Percentiles rank a stretch among this genome's conserved stretches.
phyloP scores from a whole-genome alignment of 2,329 filamentous ascomycete genomes.

The Diplodia seriata region DNA sequence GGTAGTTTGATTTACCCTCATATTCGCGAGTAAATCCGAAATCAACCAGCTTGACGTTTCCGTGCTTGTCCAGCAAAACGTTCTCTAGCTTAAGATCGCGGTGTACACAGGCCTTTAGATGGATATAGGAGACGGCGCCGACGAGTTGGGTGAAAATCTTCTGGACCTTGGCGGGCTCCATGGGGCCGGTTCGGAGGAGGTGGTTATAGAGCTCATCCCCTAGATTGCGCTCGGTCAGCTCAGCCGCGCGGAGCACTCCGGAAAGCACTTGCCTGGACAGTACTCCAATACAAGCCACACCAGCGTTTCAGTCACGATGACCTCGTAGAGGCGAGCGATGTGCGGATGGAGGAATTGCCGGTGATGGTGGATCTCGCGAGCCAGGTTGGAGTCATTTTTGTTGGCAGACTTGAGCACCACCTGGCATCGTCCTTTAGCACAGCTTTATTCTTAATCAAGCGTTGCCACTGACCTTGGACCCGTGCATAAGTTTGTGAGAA shows the following conservation, averaged over 20 bases:
- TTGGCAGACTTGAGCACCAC: slow-evolving; percentile 98
- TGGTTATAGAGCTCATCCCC: slow-evolving; percentile 98
- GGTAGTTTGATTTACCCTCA: slow-evolving; percentile 89
- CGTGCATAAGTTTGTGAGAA: slow-evolving; percentile 96
- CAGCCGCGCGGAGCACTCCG: background rate
- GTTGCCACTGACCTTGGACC: slow-evolving; percentile 76
- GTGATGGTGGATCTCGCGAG: slow-evolving; percentile 97
- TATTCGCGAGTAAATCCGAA: slow-evolving; percentile 99
- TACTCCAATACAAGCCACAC: slow-evolving; percentile 98
- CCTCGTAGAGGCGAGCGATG: slow-evolving; percentile 95
- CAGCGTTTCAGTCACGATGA: slow-evolving; percentile 92
- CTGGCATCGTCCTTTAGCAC: slow-evolving; percentile 54
- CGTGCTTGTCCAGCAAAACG: slow-evolving; percentile 93
- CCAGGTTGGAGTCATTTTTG: slow-evolving; percentile 93
- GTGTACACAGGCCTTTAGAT: slow-evolving; percentile 93
- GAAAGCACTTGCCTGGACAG: slow-evolving; percentile 73
- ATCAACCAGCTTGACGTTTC: slow-evolving; percentile 96
- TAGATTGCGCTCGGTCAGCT: slow-evolving; percentile 46
- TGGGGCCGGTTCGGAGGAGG: slow-evolving; percentile 82
- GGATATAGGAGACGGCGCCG: slow-evolving; percentile 92
- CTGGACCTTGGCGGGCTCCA: slow-evolving; percentile 86
- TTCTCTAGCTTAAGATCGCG: slow-evolving; percentile 97
- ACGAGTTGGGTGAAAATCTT: slow-evolving; percentile 96
- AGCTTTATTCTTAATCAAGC: background rate
- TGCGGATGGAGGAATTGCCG: slow-evolving; percentile 97